Evolutionary conservation across 176 grass and related monocot genomes (phyloP).

Genomic region (Oryza brachyantha): DNA sequence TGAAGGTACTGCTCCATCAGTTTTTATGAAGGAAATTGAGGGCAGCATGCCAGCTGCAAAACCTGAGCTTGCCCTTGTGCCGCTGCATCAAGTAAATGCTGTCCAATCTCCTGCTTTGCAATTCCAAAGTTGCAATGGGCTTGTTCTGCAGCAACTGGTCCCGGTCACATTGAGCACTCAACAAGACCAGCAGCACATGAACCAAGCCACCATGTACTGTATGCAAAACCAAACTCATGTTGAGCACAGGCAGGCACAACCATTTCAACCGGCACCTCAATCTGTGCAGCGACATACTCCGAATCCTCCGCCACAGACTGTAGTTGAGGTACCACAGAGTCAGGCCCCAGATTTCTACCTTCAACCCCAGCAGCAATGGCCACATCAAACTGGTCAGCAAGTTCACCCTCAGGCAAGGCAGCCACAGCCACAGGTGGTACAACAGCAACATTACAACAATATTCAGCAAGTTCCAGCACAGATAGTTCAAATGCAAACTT

Average conservation of each 20-base stretch:
- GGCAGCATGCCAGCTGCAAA: slow-evolving; percentile 40
- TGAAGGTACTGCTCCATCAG: slow-evolving; percentile 50
- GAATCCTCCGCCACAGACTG: slow-evolving; percentile 38
- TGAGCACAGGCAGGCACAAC: slow-evolving; percentile 38
- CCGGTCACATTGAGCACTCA: slow-evolving; percentile 42
- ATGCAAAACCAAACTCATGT: slow-evolving; percentile 36
- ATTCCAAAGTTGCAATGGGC: slow-evolving; percentile 52
- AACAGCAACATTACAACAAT: slow-evolving; percentile 52
- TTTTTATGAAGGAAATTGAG: slow-evolving; percentile 53
- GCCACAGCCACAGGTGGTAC: slow-evolving; percentile 41
- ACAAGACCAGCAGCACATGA: slow-evolving; percentile 37
- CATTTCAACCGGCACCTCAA: slow-evolving; percentile 46
- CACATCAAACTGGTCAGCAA: slow-evolving; percentile 48
- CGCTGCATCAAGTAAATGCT: slow-evolving; percentile 51
- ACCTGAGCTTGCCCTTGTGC: slow-evolving; percentile 69
- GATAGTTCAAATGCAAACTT: slow-evolving; percentile 43
- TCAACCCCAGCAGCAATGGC: slow-evolving; percentile 59
- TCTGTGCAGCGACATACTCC: slow-evolving; percentile 41
- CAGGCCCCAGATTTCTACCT: slow-evolving; percentile 44
- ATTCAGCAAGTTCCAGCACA: slow-evolving; percentile 54
- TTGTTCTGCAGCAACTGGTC: slow-evolving; percentile 50
- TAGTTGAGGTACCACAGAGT: slow-evolving; percentile 37
- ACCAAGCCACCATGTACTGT: slow-evolving; percentile 49
- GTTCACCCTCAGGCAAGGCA: slow-evolving; percentile 47
- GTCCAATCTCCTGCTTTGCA: slow-evolving; percentile 46